phyloP scores from a whole-genome alignment of 2,329 filamentous ascomycete species.

The Trichoderma brevicompactum region DNA sequence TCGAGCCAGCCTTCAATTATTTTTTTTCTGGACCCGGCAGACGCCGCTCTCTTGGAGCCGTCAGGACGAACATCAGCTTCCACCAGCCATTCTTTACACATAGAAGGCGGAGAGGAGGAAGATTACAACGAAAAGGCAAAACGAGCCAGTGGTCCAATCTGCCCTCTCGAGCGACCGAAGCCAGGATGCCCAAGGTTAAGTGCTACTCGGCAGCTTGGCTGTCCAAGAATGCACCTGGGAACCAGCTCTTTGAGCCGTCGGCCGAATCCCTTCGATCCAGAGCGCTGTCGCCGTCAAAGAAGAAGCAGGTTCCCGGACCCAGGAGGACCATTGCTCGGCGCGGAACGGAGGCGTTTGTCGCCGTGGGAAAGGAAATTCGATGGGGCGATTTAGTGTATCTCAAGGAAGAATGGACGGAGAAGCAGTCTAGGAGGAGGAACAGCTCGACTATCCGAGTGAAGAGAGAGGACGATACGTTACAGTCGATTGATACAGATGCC shows the following conservation, averaged over 20 bases:
- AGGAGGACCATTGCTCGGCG: conserved; percentile 75
- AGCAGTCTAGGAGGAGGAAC: conserved; percentile 38
- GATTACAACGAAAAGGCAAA: not conserved
- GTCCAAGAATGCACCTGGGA: conserved; percentile 74
- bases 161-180: not conserved
- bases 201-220: conserved; percentile 89
- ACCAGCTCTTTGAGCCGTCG: conserved; percentile 71
- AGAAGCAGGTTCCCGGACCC: conserved; percentile 53
- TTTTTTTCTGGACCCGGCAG: conserved; percentile 13
- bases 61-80: conserved; percentile 5
- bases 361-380: conserved; percentile 84
- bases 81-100: not conserved
- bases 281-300: conserved; percentile 48
- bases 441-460: conserved; percentile 49
- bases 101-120: not conserved
- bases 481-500: conserved; percentile 41
- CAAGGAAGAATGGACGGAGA: conserved; percentile 61
- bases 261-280: conserved; percentile 46
- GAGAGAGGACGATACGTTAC: conserved; percentile 49
- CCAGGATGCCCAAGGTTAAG: conserved; percentile 80
- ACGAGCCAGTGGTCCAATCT: not conserved
- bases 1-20: conserved; percentile 24
- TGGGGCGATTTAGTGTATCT: conserved; percentile 85
- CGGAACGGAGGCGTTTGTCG: conserved; percentile 86
- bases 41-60: conserved; percentile 21